Percentiles rank a stretch among this genome's conserved stretches.
These are phyloP conservation scores for Smallanthus sonchifolius DNA, from an alignment of 129 eudicot genomes.

Conservation along the genomic window DNA sequence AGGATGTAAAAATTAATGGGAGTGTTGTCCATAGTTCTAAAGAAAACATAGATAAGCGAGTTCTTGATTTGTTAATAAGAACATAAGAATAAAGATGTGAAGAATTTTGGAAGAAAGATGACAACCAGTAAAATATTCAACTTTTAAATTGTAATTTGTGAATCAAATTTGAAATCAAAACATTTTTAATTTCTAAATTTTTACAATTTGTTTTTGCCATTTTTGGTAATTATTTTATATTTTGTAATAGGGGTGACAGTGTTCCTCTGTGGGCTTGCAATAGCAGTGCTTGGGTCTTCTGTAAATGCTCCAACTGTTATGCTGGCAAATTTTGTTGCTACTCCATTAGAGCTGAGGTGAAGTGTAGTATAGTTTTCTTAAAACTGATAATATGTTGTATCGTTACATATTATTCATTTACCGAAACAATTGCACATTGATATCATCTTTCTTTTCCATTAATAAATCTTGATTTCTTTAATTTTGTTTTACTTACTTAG, in stretches of 20 bases:
- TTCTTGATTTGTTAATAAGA: not conserved
- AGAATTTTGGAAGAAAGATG: not conserved
- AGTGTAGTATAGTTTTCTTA: not conserved
- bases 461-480: slow-evolving; percentile 11
- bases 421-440: not conserved
- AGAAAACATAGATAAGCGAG: not conserved
- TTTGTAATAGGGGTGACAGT: slow-evolving; percentile 75
- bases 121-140: not conserved
- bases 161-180: not conserved
- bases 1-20: not conserved
- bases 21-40: not conserved
- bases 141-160: not conserved
- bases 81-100: not conserved
- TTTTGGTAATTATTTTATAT: not conserved
- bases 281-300: slow-evolving; percentile 71
- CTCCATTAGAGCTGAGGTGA: slow-evolving; percentile 93
- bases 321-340: slow-evolving; percentile 84
- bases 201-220: not conserved
- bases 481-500: slow-evolving; percentile 34
- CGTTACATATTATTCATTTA: not conserved
- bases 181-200: not conserved
- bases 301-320: slow-evolving; percentile 88
- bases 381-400: not conserved
- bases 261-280: slow-evolving; percentile 83
- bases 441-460: not conserved